Evolutionary conservation across 331 rosid genomes (phyloP), one percentile per base, ranked within the genome.

Genomic region (Erythrophleum ivorense): DNA sequence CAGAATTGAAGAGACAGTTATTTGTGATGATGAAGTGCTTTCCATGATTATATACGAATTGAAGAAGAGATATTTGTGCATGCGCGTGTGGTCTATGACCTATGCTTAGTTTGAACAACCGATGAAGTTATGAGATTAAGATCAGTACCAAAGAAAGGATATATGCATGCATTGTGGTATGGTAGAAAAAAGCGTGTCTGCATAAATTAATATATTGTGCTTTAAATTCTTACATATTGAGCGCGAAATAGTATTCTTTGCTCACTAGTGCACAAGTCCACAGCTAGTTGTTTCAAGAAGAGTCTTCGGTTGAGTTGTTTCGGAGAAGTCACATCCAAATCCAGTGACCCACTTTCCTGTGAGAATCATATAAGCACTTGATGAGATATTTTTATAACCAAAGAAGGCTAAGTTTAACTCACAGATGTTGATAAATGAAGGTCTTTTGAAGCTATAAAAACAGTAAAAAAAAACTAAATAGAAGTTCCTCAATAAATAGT

Each of bases 301-400:
- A 95, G 82, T 83, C 93, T 85, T 74, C 99, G 88, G 79, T 93
- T 95, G 75, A 93, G 94, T 82, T 88, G 97, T 86, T 93, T 93
- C 1, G 99, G 99, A 63, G 97, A 95, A 49, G 99, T 88, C 83
- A 93, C 91, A 21, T 95, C 98, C 83, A 95, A 87, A 85, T 95
- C 97, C 86, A 93, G 90, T 40, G 99, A 85, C 85, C 99, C 99
- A 90, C 99, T 93, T 83, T 77, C 93, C 99, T 93, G 88, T 77
- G 21, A 84, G 80, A 78, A 81, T 73, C 68, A 52, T 53, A 66
- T 18, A 34, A 71, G 48, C 36, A 67, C 31, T 70, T 79, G 67
- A 63, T 68, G 57, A 18, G 50, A 53, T 57, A 13, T 45, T 6
- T 76, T 70, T 68, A 50, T 36, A 46, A 46, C 24, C 19, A 2